Evolutionary conservation across 768 basidiomycete species (phyloP).

Genomic region (Pulveroboletus sp.): DNA sequence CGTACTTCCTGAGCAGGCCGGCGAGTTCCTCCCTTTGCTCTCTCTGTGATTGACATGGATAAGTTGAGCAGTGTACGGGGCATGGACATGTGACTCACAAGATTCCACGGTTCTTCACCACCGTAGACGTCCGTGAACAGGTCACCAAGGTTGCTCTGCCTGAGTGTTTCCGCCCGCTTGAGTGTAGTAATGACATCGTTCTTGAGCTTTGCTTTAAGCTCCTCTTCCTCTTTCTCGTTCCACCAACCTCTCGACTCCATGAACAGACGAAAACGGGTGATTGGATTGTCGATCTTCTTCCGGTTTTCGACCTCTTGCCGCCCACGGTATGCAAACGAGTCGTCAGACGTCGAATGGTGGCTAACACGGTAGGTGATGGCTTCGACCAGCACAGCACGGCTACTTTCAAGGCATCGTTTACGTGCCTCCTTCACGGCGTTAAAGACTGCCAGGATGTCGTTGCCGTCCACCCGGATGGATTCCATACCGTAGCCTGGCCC

Average conservation of each 20-base stretch:
- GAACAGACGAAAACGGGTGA: constrained; percentile 78
- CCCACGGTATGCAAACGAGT: constrained; percentile 89
- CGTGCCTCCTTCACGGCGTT: constrained; percentile 69
- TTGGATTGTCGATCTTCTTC: constrained; percentile 87
- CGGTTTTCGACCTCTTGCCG: constrained; percentile 88
- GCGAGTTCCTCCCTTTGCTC: constrained; percentile 82
- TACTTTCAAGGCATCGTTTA: constrained; percentile 64
- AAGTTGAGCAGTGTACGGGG: neutral
- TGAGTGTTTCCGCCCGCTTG: constrained; percentile 66
- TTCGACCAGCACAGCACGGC: constrained; percentile 80
- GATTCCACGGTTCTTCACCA: constrained; percentile 78
- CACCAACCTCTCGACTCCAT: constrained; percentile 85
- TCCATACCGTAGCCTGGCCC: constrained; percentile 90
- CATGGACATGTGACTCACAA: constrained; percentile 47
- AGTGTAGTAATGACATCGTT: constrained; percentile 75
- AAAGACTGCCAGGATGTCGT: constrained; percentile 84
- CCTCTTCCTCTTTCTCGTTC: constrained; percentile 68
- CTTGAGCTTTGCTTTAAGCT: constrained; percentile 62
- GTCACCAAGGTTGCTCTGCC: constrained; percentile 66
- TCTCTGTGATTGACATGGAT: constrained; percentile 39
- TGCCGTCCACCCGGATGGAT: constrained; percentile 90
- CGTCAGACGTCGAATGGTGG: constrained; percentile 95
- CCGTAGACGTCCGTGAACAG: constrained; percentile 87
- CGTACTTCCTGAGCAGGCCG: constrained; percentile 76
- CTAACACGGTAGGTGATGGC: constrained; percentile 92